Percentiles rank a stretch among this genome's conserved stretches.
phyloP scores from a whole-genome alignment of 2,329 filamentous ascomycete species.

The Monilinia vaccinii-corymbosi region DNA sequence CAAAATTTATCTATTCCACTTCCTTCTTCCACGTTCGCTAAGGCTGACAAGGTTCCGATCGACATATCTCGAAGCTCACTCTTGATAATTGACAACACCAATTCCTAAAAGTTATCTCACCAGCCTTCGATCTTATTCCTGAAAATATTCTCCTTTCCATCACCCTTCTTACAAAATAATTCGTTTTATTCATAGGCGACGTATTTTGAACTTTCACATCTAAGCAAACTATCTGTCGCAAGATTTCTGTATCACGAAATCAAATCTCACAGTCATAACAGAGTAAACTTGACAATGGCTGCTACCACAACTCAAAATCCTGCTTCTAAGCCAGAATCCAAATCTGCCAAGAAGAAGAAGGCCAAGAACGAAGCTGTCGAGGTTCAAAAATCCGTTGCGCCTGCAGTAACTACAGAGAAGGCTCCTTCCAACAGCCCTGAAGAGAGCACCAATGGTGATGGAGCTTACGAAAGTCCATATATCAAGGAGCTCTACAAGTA shows the following conservation, averaged over 20 bases:
- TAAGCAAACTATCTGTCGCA: background rate
- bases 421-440: conserved; percentile 39
- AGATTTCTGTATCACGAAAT: conserved; percentile 35
- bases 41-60: conserved; percentile 9
- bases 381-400: conserved; percentile 39
- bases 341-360: conserved; percentile 63
- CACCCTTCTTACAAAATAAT: background rate
- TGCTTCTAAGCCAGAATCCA: conserved; percentile 50
- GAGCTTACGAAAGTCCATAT: conserved; percentile 62
- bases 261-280: conserved; percentile 27
- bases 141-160: background rate
- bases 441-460: conserved; percentile 37
- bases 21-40: conserved; percentile 11
- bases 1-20: conserved; percentile 1
- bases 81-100: background rate
- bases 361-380: conserved; percentile 42
- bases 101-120: background rate
- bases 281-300: conserved; percentile 45
- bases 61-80: conserved; percentile 2
- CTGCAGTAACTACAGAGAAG: conserved; percentile 41
- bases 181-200: background rate
- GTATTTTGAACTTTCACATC: background rate
- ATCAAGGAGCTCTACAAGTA: conserved; percentile 89
- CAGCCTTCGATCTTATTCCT: background rate
- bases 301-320: conserved; percentile 54